A percentile compares a stretch with the other conserved stretches of the same genome.
phyloP scores from a whole-genome alignment of 2,329 filamentous ascomycete species.

The Trichoderma sp. region DNA sequence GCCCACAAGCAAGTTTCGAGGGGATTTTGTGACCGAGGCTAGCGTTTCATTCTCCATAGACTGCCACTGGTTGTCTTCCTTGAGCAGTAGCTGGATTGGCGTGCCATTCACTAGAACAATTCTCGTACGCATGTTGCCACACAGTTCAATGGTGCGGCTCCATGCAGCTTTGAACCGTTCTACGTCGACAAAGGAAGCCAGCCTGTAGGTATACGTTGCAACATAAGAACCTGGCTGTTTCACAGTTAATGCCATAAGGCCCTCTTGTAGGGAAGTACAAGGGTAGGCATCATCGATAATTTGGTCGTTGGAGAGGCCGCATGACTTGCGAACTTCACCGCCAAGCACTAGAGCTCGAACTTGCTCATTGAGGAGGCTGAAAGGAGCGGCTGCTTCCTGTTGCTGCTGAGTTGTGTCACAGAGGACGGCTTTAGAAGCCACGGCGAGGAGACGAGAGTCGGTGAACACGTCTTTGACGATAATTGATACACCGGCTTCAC shows the following conservation, averaged over 20 bases:
- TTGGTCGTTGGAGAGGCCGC: neutral
- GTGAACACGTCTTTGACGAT: constrained; percentile 23
- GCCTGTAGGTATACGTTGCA: constrained; percentile 33
- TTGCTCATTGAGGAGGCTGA: constrained; percentile 7
- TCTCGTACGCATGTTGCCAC: constrained; percentile 20
- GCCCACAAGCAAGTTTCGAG: constrained; percentile 8
- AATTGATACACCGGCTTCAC: constrained; percentile 22
- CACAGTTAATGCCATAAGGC: constrained; percentile 35
- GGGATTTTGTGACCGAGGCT: constrained; percentile 2
- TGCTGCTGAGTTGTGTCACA: neutral
- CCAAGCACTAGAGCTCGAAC: neutral
- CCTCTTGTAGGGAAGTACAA: constrained; percentile 31
- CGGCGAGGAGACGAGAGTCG: constrained; percentile 26
- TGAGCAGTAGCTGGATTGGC: constrained; percentile 11
- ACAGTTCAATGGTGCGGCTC: constrained; percentile 27
- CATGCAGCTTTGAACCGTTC: constrained; percentile 34
- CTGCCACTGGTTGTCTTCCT: constrained; percentile 16
- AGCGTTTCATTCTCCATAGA: constrained; percentile 4
- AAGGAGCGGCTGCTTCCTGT: neutral
- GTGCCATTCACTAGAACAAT: constrained; percentile 14
- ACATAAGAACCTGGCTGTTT: constrained; percentile 40
- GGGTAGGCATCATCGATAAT: constrained; percentile 29
- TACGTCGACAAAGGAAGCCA: constrained; percentile 29
- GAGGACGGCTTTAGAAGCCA: constrained; percentile 15
- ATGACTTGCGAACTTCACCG: neutral